Conservation (phyloP, 257 asterid species). For the Nicotiana noctiflora region DNA sequence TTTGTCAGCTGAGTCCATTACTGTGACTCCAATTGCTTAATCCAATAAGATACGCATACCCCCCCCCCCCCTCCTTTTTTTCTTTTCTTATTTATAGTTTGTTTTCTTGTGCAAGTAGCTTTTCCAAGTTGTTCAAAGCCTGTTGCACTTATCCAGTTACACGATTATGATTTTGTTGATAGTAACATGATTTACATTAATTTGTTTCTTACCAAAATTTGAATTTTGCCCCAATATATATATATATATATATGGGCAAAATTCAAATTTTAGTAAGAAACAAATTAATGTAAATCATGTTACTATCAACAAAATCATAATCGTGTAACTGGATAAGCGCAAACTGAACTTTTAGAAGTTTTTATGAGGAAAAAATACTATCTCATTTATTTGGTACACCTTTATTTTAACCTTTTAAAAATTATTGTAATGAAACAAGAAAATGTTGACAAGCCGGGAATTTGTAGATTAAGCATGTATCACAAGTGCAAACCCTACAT, state of each 20-base stretch:
- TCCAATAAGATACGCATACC: background rate
- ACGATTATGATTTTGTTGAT: background rate
- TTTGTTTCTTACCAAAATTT: background rate
- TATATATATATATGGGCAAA: too few relatives aligned
- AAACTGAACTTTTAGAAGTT: background rate
- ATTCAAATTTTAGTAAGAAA: background rate
- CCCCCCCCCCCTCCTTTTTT: background rate
- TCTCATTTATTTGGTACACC: too few relatives aligned
- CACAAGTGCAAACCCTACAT: too few relatives aligned
- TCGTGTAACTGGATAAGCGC: background rate
- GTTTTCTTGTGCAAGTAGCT: background rate
- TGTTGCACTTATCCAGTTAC: background rate
- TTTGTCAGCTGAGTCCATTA: too few relatives aligned
- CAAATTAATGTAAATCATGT: background rate
- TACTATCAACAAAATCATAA: too few relatives aligned
- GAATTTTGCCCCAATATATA: too few relatives aligned
- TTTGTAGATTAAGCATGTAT: too few relatives aligned
- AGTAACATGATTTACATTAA: background rate
- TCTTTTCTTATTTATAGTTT: background rate
- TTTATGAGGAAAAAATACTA: too few relatives aligned
- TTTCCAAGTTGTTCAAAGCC: background rate
- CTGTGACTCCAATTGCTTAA: too few relatives aligned
- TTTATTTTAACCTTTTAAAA: too few relatives aligned
- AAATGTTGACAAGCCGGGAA: too few relatives aligned
- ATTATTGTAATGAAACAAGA: too few relatives aligned